phyloP scores from a whole-genome alignment of 768 basidiomycete species.

The Termitomyces sp. region DNA sequence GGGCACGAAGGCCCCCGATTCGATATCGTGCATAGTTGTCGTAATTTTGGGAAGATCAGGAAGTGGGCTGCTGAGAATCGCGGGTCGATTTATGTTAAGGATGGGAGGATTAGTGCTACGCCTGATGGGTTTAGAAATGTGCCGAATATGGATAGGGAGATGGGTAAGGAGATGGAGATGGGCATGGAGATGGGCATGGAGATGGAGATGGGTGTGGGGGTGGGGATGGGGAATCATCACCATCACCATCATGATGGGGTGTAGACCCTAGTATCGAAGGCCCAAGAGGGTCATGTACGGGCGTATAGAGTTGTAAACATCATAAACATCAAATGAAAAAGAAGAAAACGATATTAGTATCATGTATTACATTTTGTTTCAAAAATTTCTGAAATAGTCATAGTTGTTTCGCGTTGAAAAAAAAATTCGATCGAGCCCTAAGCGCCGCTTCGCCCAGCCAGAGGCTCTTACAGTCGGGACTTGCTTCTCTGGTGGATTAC shows the following conservation, averaged over 20 bases:
- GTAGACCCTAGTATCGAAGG: background rate
- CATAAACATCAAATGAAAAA: too few species aligned
- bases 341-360: too few species aligned
- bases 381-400: too few species aligned
- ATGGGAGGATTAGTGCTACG: constrained; percentile 6
- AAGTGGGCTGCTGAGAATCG: constrained; percentile 4
- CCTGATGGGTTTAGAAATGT: background rate
- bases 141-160: too few species aligned
- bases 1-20: constrained; percentile 6
- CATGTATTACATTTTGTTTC: too few species aligned
- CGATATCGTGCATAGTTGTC: constrained; percentile 7
- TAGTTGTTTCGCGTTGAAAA: too few species aligned
- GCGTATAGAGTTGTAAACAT: too few species aligned
- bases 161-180: too few species aligned
- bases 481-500: constrained; percentile 30
- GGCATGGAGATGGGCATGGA: background rate
- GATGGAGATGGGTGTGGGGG: too few species aligned
- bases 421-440: constrained; percentile 17
- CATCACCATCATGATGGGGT: constrained; percentile 2
- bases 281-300: too few species aligned
- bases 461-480: constrained; percentile 52
- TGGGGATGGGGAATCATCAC: background rate
- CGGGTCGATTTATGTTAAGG: constrained; percentile 6
- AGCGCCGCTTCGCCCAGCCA: constrained; percentile 59
- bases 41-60: constrained; percentile 8